A percentile compares a stretch with the other conserved stretches of the same genome.
Evolutionary conservation across 2,329 filamentous ascomycete genomes (phyloP).

Genomic region (Epichloe glyceriae): DNA sequence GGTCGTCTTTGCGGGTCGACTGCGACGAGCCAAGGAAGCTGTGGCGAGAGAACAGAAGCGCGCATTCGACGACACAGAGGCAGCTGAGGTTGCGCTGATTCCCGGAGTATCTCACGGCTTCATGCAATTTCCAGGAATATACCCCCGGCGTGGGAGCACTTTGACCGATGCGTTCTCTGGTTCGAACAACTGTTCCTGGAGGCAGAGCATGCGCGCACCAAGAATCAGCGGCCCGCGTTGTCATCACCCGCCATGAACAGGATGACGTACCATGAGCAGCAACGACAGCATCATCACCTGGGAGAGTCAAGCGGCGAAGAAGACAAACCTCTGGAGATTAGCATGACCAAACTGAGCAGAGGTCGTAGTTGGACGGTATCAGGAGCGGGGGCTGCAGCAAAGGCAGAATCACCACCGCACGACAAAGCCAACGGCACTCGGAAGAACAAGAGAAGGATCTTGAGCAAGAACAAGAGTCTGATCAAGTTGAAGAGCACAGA

Average conservation of each 20-base stretch:
- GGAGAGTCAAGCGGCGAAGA: constrained; percentile 64
- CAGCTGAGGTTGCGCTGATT: constrained; percentile 64
- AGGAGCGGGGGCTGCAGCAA: constrained; percentile 13
- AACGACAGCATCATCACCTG: constrained; percentile 16
- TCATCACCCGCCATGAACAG: neutral
- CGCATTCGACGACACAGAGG: constrained; percentile 25
- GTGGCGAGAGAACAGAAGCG: constrained; percentile 13
- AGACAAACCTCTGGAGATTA: constrained; percentile 72
- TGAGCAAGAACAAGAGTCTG: constrained; percentile 33
- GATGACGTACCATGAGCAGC: constrained; percentile 4
- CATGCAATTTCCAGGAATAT: constrained; percentile 77
- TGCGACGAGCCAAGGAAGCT: constrained; percentile 65
- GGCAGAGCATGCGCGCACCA: constrained; percentile 28
- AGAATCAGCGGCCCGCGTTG: constrained; percentile 6
- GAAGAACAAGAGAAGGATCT: constrained; percentile 16
- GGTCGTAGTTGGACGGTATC: constrained; percentile 19
- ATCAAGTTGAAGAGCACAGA: constrained; percentile 44
- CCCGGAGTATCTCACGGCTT: constrained; percentile 91
- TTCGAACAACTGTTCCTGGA: constrained; percentile 61
- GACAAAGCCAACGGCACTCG: constrained; percentile 3
- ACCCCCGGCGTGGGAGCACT: constrained; percentile 85
- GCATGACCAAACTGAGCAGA: constrained; percentile 37
- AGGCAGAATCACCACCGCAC: constrained; percentile 7
- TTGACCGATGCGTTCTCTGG: constrained; percentile 68
- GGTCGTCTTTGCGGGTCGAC: constrained; percentile 80